Percentiles rank a stretch among this genome's conserved stretches.
These are phyloP conservation scores for Erysiphe neolycopersici DNA, from an alignment of 2,329 filamentous ascomycete species.

Conservation along the genomic window DNA sequence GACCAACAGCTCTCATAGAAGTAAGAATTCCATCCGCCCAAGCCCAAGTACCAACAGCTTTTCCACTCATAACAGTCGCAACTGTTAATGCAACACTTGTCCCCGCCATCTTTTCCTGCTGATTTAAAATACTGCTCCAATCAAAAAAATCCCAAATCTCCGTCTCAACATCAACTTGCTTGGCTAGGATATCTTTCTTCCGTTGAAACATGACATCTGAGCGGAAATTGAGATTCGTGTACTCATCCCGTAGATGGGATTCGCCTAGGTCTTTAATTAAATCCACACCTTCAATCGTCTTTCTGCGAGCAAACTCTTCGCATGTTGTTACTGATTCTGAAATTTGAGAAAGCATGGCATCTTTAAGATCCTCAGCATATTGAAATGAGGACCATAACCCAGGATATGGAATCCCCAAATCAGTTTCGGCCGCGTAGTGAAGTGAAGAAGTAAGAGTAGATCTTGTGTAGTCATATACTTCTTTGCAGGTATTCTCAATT, in stretches of 20 bases:
- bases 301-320: conserved; percentile 60
- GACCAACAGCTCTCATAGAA: conserved; percentile 54
- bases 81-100: conserved; percentile 88
- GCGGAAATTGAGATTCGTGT: conserved; percentile 63
- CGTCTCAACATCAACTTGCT: conserved; percentile 65
- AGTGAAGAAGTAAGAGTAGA: conserved; percentile 53
- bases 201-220: conserved; percentile 85
- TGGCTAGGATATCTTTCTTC: conserved; percentile 52
- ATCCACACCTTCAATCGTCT: conserved; percentile 57
- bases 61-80: conserved; percentile 57
- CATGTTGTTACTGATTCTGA: conserved; percentile 50
- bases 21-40: conserved; percentile 78
- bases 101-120: conserved; percentile 82
- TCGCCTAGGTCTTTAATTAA: conserved; percentile 73
- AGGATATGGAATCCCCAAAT: conserved; percentile 65
- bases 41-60: conserved; percentile 55
- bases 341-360: conserved; percentile 75
- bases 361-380: conserved; percentile 79
- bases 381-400: conserved; percentile 66
- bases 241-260: conserved; percentile 67
- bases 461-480: conserved; percentile 66
- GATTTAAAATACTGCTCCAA: conserved; percentile 52
- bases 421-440: conserved; percentile 42
- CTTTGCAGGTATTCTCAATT: conserved; percentile 63
- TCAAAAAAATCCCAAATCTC: conserved; percentile 91